A percentile compares a stretch with the other conserved stretches of the same genome.
phyloP scores from a whole-genome alignment of 2,329 filamentous ascomycete genomes.

The Aspergillus jensenii region DNA sequence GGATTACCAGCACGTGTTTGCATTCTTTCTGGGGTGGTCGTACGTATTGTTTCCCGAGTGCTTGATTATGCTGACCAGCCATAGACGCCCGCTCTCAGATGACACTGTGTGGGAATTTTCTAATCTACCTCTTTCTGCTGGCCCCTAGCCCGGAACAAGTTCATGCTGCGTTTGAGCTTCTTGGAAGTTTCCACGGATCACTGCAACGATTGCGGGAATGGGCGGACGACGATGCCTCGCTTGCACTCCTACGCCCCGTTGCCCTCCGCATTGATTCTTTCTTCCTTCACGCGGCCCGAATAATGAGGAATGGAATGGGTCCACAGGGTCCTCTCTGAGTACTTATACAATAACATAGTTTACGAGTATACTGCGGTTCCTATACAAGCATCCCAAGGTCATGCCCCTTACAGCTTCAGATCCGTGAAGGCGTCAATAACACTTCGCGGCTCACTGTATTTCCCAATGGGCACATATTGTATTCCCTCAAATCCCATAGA shows the following conservation, averaged over 20 bases:
- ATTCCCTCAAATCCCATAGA: slow-evolving; percentile 22
- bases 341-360: background rate
- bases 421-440: slow-evolving; percentile 23
- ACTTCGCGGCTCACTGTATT: slow-evolving; percentile 22
- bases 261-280: slow-evolving; percentile 26
- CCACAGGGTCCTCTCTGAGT: no score
- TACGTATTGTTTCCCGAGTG: slow-evolving; percentile 28
- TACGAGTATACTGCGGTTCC: background rate
- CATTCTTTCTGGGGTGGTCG: slow-evolving; percentile 48
- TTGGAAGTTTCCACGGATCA: slow-evolving; percentile 24
- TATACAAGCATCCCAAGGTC: background rate
- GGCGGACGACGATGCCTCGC: slow-evolving; percentile 19
- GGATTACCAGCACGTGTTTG: slow-evolving; percentile 30
- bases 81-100: slow-evolving; percentile 45
- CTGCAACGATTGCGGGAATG: slow-evolving; percentile 20
- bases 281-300: slow-evolving; percentile 18
- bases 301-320: slow-evolving; percentile 6
- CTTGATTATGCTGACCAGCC: background rate
- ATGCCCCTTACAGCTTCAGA: no score
- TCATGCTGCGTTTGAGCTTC: slow-evolving; percentile 18
- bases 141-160: slow-evolving; percentile 35
- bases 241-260: slow-evolving; percentile 22
- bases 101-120: slow-evolving; percentile 50
- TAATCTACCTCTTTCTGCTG: slow-evolving; percentile 50
- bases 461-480: slow-evolving; percentile 21